phyloP scores from a whole-genome alignment of 2,329 filamentous ascomycete genomes.

The Colletotrichum abscissum region DNA sequence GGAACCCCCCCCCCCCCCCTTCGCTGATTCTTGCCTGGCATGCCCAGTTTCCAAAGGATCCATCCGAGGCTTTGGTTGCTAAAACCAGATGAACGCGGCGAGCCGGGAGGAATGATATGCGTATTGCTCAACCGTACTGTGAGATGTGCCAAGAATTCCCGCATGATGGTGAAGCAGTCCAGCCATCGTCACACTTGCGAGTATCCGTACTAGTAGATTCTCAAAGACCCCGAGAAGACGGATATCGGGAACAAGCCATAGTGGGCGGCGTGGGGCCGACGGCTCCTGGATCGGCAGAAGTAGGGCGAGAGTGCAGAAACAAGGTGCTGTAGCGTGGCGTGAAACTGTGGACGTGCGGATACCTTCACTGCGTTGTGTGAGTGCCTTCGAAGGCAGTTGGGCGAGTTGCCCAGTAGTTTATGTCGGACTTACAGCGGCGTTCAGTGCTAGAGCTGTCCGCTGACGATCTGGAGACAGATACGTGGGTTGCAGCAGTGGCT shows the following conservation, averaged over 20 bases:
- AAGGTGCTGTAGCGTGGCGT: not conserved
- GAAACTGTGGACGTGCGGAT: not conserved
- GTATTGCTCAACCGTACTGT: not conserved
- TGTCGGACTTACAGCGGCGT: constrained; percentile 10
- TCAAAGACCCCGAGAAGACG: not conserved
- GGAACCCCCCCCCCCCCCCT: not conserved
- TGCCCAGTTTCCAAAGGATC: not conserved
- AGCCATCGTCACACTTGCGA: not conserved
- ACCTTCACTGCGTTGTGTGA: not conserved
- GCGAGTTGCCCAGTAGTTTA: not conserved
- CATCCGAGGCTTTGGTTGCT: no score
- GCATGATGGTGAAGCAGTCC: not conserved
- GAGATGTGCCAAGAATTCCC: not conserved
- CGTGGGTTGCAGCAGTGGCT: constrained; percentile 5
- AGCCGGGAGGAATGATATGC: not conserved
- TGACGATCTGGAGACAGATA: constrained; percentile 7
- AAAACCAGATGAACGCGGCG: no score
- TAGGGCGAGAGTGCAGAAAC: constrained; percentile 12
- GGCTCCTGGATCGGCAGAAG: constrained; percentile 28
- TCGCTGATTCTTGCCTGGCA: not conserved
- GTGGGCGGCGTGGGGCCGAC: constrained; percentile 31
- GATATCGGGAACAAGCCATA: not conserved
- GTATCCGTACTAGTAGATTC: not conserved
- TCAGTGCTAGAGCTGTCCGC: constrained; percentile 26
- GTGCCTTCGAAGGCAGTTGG: not conserved